Percentiles rank a stretch among this genome's conserved stretches.
Conservation (phyloP, 352 stramenopile genomes). For the Saprolegnia diclina region DNA sequence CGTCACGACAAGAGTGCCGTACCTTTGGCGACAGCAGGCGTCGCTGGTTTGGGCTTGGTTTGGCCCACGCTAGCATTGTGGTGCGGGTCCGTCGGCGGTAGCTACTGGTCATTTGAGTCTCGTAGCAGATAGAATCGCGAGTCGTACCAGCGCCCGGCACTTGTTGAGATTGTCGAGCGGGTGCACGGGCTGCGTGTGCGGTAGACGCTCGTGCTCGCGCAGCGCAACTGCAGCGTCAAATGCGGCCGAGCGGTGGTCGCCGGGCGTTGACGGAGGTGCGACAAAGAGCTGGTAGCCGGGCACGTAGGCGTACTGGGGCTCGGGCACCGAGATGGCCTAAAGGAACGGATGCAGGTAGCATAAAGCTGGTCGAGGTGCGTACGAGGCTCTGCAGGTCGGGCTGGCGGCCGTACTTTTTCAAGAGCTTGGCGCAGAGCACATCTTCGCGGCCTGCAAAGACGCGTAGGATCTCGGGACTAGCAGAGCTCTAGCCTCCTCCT, state of each 20-base stretch:
- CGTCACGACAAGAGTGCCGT: constrained; percentile 24
- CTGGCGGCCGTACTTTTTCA: constrained; percentile 63
- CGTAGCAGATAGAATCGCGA: background rate
- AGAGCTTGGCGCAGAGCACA: constrained; percentile 57
- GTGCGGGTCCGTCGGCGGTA: constrained; percentile 58
- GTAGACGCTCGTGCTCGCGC: constrained; percentile 18
- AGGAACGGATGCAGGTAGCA: background rate
- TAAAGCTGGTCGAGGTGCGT: background rate
- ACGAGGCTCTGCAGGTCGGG: constrained; percentile 2
- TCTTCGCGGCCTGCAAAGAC: constrained; percentile 61
- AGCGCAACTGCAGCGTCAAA: constrained; percentile 62
- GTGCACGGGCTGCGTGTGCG: constrained; percentile 32
- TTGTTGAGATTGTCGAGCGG: constrained; percentile 88
- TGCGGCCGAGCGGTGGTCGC: constrained; percentile 47
- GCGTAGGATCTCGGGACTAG: constrained; percentile 59
- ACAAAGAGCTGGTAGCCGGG: constrained; percentile 34
- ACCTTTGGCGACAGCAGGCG: constrained; percentile 27
- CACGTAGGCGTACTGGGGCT: constrained; percentile 33
- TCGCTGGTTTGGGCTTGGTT: constrained; percentile 26
- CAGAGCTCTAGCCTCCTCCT: background rate
- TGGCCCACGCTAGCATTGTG: constrained; percentile 38
- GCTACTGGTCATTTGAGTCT: constrained; percentile 30
- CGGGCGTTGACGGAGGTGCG: constrained; percentile 19
- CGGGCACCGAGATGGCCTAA: background rate
- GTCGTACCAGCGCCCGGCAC: constrained; percentile 55